phyloP scores from a whole-genome alignment of 2,329 filamentous ascomycete species.

The Raffaelea ambrosiae region DNA sequence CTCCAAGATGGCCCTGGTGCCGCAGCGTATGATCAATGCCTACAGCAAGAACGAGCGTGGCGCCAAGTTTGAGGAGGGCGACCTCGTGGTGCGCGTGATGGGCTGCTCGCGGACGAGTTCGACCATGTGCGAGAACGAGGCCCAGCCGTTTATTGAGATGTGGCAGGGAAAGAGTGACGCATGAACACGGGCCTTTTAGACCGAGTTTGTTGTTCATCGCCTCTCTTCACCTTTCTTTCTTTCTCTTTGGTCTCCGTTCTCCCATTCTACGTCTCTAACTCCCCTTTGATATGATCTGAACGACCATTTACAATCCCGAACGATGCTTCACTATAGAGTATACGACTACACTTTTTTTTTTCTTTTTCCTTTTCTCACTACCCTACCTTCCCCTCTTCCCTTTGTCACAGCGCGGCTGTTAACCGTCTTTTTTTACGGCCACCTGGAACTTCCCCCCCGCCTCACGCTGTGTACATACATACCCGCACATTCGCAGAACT shows the following conservation, averaged over 20 bases:
- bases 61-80: constrained; percentile 68
- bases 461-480: too few species aligned
- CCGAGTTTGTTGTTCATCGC: not conserved
- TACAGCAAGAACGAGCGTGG: constrained; percentile 55
- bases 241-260: not conserved
- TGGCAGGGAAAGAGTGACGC: constrained; percentile 25
- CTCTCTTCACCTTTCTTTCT: not conserved
- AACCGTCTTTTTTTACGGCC: not conserved
- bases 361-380: not conserved
- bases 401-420: not conserved
- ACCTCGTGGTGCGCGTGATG: constrained; percentile 73
- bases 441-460: too few species aligned
- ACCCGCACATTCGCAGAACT: not conserved
- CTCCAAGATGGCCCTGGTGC: constrained; percentile 80
- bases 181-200: not conserved
- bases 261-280: not conserved
- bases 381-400: not conserved
- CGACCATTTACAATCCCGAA: not conserved
- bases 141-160: constrained; percentile 41
- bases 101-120: constrained; percentile 55
- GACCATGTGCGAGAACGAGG: constrained; percentile 63
- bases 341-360: not conserved
- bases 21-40: constrained; percentile 73
- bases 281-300: not conserved
- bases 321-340: too few species aligned